A percentile compares a stretch with the other conserved stretches of the same genome.
Evolutionary conservation across 2,329 filamentous ascomycete genomes (phyloP).

Genomic region (Colletotrichum orchidophilum): DNA sequence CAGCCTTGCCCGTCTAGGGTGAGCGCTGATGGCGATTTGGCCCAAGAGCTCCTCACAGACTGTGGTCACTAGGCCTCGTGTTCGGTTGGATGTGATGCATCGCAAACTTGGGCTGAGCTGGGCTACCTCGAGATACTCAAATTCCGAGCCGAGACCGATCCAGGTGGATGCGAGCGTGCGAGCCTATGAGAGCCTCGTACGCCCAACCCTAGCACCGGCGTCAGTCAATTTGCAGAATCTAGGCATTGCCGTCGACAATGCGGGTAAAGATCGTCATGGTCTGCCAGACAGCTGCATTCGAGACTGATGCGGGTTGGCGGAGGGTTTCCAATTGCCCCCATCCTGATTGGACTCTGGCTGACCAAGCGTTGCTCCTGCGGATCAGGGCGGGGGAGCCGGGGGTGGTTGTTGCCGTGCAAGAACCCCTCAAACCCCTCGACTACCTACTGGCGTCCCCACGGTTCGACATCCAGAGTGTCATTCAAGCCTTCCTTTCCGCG

Average conservation of each 20-base stretch:
- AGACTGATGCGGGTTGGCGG: constrained; percentile 4
- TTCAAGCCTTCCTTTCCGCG: background rate
- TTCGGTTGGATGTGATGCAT: constrained; percentile 3
- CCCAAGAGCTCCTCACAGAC: background rate
- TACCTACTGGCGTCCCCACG: background rate
- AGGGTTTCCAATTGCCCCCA: background rate
- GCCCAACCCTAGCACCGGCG: background rate
- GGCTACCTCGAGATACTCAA: background rate
- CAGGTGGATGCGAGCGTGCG: background rate
- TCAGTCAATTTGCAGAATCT: background rate
- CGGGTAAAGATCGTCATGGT: constrained; percentile 3
- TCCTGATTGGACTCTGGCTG: constrained; percentile 15
- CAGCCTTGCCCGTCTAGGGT: background rate
- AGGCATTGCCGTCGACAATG: background rate
- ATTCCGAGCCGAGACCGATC: constrained; percentile 13
- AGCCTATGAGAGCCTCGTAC: background rate
- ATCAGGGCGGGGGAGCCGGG: constrained; percentile 24
- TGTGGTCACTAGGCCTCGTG: background rate
- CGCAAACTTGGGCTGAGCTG: background rate
- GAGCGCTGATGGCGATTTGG: too few species aligned
- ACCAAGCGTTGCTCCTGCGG: constrained; percentile 14
- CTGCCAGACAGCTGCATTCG: background rate
- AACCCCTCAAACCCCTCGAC: constrained; percentile 25
- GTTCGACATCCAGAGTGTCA: background rate
- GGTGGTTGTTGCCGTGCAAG: constrained; percentile 18